These are phyloP conservation scores for Lolium rigidum DNA, from an alignment of 176 grass and related monocot species.

Conservation along the genomic window DNA sequence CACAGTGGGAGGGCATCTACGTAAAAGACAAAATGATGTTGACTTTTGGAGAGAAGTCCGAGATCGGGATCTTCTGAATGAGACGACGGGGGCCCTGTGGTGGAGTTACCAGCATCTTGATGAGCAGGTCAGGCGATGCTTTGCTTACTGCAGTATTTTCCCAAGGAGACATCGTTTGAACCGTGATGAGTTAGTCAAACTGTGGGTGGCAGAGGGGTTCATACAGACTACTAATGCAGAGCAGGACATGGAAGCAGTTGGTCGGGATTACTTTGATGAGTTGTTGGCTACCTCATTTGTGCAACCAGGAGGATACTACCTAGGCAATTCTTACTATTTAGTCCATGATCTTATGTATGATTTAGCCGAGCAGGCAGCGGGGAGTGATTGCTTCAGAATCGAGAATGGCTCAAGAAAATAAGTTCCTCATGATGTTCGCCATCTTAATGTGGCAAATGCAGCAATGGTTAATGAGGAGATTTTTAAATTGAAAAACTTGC, in stretches of 20 bases:
- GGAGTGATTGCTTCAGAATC: slow-evolving; percentile 23
- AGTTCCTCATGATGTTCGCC: slow-evolving; percentile 22
- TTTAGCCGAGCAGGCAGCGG: slow-evolving; percentile 30
- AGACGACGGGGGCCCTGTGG: background rate
- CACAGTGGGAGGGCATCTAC: background rate
- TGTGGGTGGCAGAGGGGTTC: slow-evolving; percentile 20
- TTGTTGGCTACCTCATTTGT: too few species aligned
- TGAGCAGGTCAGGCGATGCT: background rate
- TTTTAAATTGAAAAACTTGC: too few species aligned
- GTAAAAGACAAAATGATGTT: background rate
- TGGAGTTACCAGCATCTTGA: slow-evolving; percentile 14
- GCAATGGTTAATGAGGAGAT: too few species aligned
- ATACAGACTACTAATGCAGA: background rate
- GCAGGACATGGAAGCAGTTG: too few species aligned
- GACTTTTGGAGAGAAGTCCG: background rate
- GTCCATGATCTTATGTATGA: slow-evolving; percentile 47
- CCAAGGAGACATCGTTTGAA: background rate
- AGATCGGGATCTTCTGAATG: too few species aligned
- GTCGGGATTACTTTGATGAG: too few species aligned
- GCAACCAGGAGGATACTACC: too few species aligned
- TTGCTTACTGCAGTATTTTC: slow-evolving; percentile 3
- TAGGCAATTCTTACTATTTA: background rate
- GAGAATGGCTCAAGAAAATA: background rate
- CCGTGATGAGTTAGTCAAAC: background rate
- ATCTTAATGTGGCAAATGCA: background rate